phyloP scores from a whole-genome alignment of 306 rosid species.

The Citrullus colocynthis region DNA sequence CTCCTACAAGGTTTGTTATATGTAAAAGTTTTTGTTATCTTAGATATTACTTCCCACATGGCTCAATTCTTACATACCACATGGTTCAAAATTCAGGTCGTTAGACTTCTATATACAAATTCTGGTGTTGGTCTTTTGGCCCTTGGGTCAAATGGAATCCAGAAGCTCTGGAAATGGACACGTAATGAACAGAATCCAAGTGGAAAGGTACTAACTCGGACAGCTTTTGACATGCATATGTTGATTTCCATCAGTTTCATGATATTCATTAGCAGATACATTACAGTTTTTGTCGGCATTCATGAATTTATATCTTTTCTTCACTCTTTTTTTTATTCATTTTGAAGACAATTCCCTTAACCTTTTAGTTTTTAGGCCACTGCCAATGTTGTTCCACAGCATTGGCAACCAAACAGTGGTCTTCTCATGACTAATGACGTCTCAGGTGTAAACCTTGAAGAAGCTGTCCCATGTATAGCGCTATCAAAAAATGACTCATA shows the following conservation, averaged over 20 bases:
- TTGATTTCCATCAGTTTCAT: neutral
- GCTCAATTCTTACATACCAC: neutral
- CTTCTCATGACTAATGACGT: constrained; percentile 73
- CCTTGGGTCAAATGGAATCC: constrained; percentile 76
- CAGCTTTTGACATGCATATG: neutral
- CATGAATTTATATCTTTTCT: constrained; percentile 7
- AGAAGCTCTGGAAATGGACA: constrained; percentile 81
- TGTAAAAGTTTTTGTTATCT: neutral
- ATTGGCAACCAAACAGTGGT: constrained; percentile 86
- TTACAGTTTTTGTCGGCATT: neutral
- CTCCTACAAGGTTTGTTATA: constrained; percentile 56
- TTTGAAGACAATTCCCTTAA: constrained; percentile 25
- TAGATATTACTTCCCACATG: neutral
- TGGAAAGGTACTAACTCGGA: constrained; percentile 46
- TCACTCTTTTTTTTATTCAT: neutral
- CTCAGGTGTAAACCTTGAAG: constrained; percentile 76
- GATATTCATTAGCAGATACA: neutral
- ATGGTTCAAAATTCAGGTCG: constrained; percentile 27
- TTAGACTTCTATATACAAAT: constrained; percentile 66
- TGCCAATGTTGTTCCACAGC: constrained; percentile 64
- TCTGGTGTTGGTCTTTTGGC: constrained; percentile 78
- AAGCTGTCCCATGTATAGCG: constrained; percentile 77
- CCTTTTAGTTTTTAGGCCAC: constrained; percentile 50
- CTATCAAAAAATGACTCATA: constrained; percentile 82
- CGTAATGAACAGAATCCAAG: constrained; percentile 57